Evolutionary conservation across 1,284 basidiomycete genomes (phyloP), one percentile per base, ranked within the genome.

Genomic region (Singerocomus inundabilis): DNA sequence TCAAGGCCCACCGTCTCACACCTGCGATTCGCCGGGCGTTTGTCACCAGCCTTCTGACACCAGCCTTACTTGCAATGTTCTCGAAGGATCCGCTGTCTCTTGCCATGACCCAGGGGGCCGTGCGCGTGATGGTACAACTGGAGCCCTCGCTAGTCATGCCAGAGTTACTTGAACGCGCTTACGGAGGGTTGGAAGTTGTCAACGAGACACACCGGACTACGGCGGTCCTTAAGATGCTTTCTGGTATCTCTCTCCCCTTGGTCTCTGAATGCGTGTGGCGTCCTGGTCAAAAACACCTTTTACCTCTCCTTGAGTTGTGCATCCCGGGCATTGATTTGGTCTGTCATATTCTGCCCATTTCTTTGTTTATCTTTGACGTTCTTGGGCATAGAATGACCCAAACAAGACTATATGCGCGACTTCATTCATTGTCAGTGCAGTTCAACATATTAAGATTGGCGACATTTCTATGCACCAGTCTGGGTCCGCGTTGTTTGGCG

Each of bases 131-230:
- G 72, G 84, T 89, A 1, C 73, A 90, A 48, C 78, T 99, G 5
- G 93, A 97, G 62, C 93, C 96, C 0, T 78, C 81, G 24, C 73
- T 98, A 36, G 81, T 99, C 58, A 88, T 99, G 82, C 95, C 96
- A 0, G 88, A 94, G 31, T 77, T 99, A 8, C 77, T 99, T 34
- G 94, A 98, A 62, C 83, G 95, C 28, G 91, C 93, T 5, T 94
- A 95, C 57, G 82, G 88, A 40, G 94, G 94, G 0, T 75, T 99
- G 13, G 95, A 98, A 67, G 87, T 87, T 15, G 81, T 97, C n/a
- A 93, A 94, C 57, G 94, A 98, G 74, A 97, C 94, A 0, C 92
- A 96, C 67, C 77, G 94, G 28, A 96, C 94, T 4, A 92, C 92
- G 1, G 90, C 93, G 2, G 92, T 94, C 28, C 80, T 98, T 48